Conservation (phyloP, 208 protist genomes). For the Wallacemonas sp. region DNA sequence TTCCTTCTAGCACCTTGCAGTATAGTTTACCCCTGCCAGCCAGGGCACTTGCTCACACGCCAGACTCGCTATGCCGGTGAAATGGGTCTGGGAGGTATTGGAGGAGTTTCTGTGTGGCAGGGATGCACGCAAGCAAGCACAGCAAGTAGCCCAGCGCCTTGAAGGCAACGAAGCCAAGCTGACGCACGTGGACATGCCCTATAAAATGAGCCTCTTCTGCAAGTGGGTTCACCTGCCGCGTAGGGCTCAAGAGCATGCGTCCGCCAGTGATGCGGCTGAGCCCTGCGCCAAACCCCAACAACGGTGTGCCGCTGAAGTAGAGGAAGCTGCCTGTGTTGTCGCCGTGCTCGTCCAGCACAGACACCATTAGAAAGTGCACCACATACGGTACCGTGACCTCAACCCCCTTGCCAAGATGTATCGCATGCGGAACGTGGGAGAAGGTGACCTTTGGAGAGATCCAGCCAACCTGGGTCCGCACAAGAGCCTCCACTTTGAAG, state of each 20-base stretch:
- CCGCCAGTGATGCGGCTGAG: slow-evolving; percentile 57
- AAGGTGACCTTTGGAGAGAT: slow-evolving; percentile 82
- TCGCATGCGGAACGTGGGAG: slow-evolving; percentile 69
- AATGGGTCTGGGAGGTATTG: slow-evolving; percentile 73
- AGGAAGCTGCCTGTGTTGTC: slow-evolving; percentile 77
- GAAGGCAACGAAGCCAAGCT: slow-evolving; percentile 76
- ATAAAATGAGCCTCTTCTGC: slow-evolving; percentile 69
- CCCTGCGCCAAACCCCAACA: slow-evolving; percentile 71
- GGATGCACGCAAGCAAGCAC: slow-evolving; percentile 72
- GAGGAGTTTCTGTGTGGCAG: slow-evolving; percentile 58
- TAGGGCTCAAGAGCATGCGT: slow-evolving; percentile 74
- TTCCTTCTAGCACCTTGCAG: too few species aligned
- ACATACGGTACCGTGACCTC: slow-evolving; percentile 83
- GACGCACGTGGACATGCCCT: slow-evolving; percentile 71
- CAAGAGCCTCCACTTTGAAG: slow-evolving; percentile 74
- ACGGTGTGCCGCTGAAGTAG: slow-evolving; percentile 85
- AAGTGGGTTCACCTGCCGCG: slow-evolving; percentile 62
- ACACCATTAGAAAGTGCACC: slow-evolving; percentile 83
- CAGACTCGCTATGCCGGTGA: slow-evolving; percentile 69
- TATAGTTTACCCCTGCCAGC: too few species aligned
- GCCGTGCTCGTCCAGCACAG: slow-evolving; percentile 79
- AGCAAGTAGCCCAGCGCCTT: slow-evolving; percentile 59
- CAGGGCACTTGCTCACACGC: slow-evolving; percentile 15
- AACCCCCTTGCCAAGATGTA: slow-evolving; percentile 74
- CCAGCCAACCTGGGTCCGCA: slow-evolving; percentile 83